phyloP scores from a whole-genome alignment of 2,329 filamentous ascomycete genomes.

The Diaporthe australafricana region DNA sequence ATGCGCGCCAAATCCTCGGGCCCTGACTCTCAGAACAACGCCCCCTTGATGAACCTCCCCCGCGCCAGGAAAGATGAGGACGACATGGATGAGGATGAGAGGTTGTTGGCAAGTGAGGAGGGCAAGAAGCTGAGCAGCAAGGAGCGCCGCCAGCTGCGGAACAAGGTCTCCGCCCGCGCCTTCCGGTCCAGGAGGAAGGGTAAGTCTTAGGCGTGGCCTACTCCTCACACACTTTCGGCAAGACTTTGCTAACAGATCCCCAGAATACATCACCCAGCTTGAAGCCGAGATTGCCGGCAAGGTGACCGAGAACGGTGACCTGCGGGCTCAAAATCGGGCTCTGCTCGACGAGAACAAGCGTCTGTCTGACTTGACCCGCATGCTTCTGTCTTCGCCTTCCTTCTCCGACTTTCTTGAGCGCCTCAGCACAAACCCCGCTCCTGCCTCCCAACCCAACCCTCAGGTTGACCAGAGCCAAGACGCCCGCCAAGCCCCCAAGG shows the following conservation, averaged over 20 bases:
- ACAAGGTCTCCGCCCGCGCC: slow-evolving; percentile 97
- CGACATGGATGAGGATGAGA: slow-evolving; percentile 98
- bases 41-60: slow-evolving; percentile 73
- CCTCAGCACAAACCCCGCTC: slow-evolving; percentile 70
- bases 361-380: slow-evolving; percentile 80
- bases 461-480: slow-evolving; percentile 50
- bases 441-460: slow-evolving; percentile 51
- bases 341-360: slow-evolving; percentile 89
- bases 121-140: slow-evolving; percentile 99
- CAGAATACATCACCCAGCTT: slow-evolving; percentile 97
- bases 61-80: slow-evolving; percentile 93
- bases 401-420: slow-evolving; percentile 85
- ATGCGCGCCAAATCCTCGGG: slow-evolving; percentile 81
- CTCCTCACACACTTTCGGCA: not conserved
- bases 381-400: slow-evolving; percentile 82
- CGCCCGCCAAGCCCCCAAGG: slow-evolving; percentile 68
- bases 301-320: slow-evolving; percentile 83
- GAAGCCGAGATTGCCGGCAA: slow-evolving; percentile 89
- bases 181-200: slow-evolving; percentile 99
- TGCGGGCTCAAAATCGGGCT: slow-evolving; percentile 83
- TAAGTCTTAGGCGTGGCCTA: slow-evolving; percentile 58
- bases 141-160: slow-evolving; percentile 94
- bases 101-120: slow-evolving; percentile 89
- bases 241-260: slow-evolving; percentile 59
- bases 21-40: slow-evolving; percentile 60